Conservation (phyloP, 164 flowering plant species). For the Houttuynia cordata region DNA sequence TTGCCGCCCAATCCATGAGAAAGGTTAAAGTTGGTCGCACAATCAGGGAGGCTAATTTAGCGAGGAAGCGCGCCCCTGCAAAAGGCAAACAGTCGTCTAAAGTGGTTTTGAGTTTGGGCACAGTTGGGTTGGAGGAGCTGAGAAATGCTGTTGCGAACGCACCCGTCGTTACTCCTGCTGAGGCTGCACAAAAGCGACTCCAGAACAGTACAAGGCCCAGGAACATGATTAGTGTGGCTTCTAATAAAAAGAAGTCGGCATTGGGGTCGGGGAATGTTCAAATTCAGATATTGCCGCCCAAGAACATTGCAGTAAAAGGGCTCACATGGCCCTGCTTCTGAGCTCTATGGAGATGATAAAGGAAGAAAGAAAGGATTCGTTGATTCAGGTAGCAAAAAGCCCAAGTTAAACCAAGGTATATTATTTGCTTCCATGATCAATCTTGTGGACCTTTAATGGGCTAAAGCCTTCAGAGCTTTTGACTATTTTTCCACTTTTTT, state of each 20-base stretch:
- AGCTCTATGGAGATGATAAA: constrained; percentile 4
- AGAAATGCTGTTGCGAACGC: not conserved
- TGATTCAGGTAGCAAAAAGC: not conserved
- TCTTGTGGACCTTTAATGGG: too few species aligned
- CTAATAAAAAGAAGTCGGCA: constrained; percentile 2
- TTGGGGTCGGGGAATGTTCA: not conserved
- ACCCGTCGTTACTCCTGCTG: constrained; percentile 7
- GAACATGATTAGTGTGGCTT: constrained; percentile 3
- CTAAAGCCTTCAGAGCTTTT: not conserved
- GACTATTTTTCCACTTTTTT: not conserved
- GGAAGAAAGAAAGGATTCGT: constrained; percentile 5
- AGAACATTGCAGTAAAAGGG: constrained; percentile 9
- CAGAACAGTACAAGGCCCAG: not conserved
- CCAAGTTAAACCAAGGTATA: constrained; percentile 10
- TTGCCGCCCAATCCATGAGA: constrained; percentile 39
- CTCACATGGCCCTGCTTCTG: not conserved
- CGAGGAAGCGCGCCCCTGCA: constrained; percentile 40
- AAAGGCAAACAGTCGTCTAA: not conserved
- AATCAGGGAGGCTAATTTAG: constrained; percentile 43
- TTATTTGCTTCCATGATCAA: too few species aligned
- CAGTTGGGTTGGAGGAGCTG: not conserved
- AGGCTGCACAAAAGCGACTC: constrained; percentile 11
- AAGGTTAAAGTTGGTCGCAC: constrained; percentile 48
- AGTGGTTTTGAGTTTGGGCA: not conserved
- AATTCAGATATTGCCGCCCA: constrained; percentile 1